Evolutionary conservation across 2,329 filamentous ascomycete genomes (phyloP), one percentile per base, ranked within the genome.

Genomic region (Sclerotinia minor): DNA sequence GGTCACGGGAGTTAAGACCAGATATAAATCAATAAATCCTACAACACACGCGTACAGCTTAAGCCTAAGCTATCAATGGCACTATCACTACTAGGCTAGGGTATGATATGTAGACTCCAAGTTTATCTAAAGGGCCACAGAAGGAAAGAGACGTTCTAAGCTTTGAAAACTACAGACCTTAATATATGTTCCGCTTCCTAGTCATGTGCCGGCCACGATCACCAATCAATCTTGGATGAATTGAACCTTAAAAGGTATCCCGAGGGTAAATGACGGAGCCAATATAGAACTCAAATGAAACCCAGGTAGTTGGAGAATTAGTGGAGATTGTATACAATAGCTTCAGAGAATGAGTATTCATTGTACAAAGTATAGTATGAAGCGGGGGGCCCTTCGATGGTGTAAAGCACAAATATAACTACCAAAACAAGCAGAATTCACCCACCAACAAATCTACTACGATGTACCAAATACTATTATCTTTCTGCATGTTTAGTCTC

Each of bases 81-180:
- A 50, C 45, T 29, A 38, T 49, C 9, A 50, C 29, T 38, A 26
- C 45, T 49, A 21, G 45, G 58, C 45, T 26, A 38, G 45, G 4
- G 45, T 61, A 61, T 38, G 29, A 61, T 50, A 50, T 61, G 29
- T 61, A 26, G 45, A 61, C 38, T 50, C 59, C n/a, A n/a, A 61
- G 32, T 26, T 29, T 32, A 50, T 61, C 29, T 61, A 50, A 49
- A 50, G 45, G 45, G 29, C 6, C 6, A 24, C 29, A 24, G 24
- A n/a, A 38, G 32, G 9, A 26, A 21, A 5, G 17, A 7, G 13
- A 13, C 7, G 15, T 11, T 41, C 7, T 38, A 38, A 50, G 15
- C 38, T 9, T 35, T 24, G 13, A 15, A 15, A 3, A 50, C 24
- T n/a, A 3, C 45, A 61, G 13, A 38, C 29, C 15, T 38, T 50